Percentiles rank a stretch among this genome's conserved stretches.
Conservation (phyloP, 2,329 filamentous ascomycete genomes). For the Xylariaceae sp. region DNA sequence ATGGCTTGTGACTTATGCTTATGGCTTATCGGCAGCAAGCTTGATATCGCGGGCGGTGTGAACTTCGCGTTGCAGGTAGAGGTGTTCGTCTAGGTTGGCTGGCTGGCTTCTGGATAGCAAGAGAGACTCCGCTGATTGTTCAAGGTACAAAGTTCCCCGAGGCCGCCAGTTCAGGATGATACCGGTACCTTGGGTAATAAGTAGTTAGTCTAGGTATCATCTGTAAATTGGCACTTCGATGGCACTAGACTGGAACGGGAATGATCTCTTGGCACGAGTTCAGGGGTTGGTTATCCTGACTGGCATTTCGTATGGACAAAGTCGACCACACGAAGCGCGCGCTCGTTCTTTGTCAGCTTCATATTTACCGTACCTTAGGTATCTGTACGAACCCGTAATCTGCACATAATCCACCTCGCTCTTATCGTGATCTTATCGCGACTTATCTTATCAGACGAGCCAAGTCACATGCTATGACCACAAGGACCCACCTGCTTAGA, state of each 20-base stretch:
- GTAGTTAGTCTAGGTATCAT: no score
- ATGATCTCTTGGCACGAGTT: slow-evolving; percentile 18
- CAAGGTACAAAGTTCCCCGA: slow-evolving; percentile 8
- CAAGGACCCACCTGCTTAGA: background rate
- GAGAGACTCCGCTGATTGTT: slow-evolving; percentile 4
- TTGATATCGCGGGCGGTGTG: background rate
- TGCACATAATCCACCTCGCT: background rate
- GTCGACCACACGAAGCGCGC: no score
- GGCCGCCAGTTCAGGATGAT: slow-evolving; percentile 16
- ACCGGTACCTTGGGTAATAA: no score
- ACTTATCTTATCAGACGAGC: slow-evolving; percentile 1
- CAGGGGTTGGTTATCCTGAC: background rate
- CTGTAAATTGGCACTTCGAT: background rate
- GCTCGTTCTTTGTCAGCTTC: no score
- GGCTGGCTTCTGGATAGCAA: background rate
- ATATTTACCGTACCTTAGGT: no score
- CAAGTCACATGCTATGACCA: background rate
- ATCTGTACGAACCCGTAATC: background rate
- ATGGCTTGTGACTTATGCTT: no score
- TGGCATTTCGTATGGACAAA: no score
- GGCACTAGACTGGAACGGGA: background rate
- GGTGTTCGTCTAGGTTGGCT: background rate
- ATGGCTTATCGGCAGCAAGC: background rate
- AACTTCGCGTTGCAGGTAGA: background rate
- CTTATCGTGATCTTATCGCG: background rate